These are phyloP conservation scores for Gossypium herbaceum DNA, from an alignment of 345 rosid species.

Conservation along the genomic window DNA sequence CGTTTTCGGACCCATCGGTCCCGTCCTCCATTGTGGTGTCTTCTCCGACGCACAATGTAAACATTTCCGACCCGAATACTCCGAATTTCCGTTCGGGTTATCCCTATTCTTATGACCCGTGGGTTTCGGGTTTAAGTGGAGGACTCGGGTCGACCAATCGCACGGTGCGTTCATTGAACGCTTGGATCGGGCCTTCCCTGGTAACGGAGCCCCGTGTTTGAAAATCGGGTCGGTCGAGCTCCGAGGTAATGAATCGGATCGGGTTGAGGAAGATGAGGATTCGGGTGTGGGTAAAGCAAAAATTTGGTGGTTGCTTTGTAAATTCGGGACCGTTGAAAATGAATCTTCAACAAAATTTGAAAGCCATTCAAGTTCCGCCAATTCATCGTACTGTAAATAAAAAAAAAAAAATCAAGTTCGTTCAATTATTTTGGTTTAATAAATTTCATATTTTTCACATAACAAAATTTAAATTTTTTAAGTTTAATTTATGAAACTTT, in stretches of 20 bases:
- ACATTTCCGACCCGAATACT: constrained; percentile 38
- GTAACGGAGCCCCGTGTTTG: constrained; percentile 41
- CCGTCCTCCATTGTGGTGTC: constrained; percentile 81
- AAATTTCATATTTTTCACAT: too few species aligned
- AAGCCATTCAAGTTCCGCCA: constrained; percentile 81
- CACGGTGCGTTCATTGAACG: constrained; percentile 39
- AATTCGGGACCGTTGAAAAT: constrained; percentile 42
- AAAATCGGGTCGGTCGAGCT: constrained; percentile 31
- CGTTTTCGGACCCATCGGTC: constrained; percentile 73
- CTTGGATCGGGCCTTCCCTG: constrained; percentile 64
- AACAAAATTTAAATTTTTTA: too few species aligned
- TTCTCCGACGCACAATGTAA: constrained; percentile 63
- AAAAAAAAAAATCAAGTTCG: neutral
- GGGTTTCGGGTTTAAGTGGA: constrained; percentile 29
- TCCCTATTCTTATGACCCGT: constrained; percentile 27
- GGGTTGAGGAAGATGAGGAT: constrained; percentile 40
- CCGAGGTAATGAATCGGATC: constrained; percentile 14
- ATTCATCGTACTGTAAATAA: constrained; percentile 49
- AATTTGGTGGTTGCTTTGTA: constrained; percentile 35
- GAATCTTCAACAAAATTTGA: constrained; percentile 79
- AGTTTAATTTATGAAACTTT: too few species aligned
- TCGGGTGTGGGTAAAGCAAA: constrained; percentile 42
- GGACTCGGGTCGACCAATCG: constrained; percentile 68
- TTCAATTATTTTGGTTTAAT: neutral
- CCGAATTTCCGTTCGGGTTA: neutral